Base-by-base conservation (phyloP, 495 filamentous ascomycete species). In the Neurospora sp. region DNA sequence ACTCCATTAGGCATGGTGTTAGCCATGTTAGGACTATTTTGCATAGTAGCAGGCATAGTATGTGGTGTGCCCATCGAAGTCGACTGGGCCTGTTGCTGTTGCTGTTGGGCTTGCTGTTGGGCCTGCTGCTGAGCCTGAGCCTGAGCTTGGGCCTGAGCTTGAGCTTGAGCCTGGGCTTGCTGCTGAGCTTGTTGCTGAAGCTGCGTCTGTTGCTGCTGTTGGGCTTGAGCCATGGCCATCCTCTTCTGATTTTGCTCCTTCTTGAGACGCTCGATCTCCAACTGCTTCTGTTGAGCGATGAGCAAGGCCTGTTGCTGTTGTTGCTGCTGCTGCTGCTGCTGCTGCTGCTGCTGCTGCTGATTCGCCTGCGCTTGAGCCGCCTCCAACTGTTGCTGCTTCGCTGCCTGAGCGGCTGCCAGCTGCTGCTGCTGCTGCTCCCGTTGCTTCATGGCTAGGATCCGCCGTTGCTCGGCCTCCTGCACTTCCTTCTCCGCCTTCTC, bases 401-500 rank as follows among this genome's bases (percentile, higher is more conserved):
- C 68, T 69, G 35, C 68, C 31, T 53, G 48, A 12, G 35, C 68
- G 80, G 77, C 72, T 75, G 77, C 70, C 80, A 70, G 69, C 35
- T 77, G 78, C 22, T 78, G 74, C 69, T 77, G 78, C 74, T 88
- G 84, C 72, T 83, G 83, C 14, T 61, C 27, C 14, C 53, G 22
- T 61, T 61, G 48, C 20, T 88, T 84, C 73, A 83, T 72, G 44
- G 80, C 75, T 38, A 90, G 85, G 70, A 89, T 85, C 80, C 93
- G 92, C 68, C 88, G 87, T 72, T 92, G 90, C 78, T 92, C 90
- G 22, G 85, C 85, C 74, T 91, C 87, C 18, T 85, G 83, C 68
- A 90, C 90, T 41, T 87, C 88, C 76, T 88, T 90, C 77, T 96
- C 94, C 72, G 90, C 90, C 69, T 92, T 91, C 71, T 91, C 88